Percentiles rank a stretch among this genome's conserved stretches.
These are phyloP conservation scores for Bipolaris bicolor DNA, from an alignment of 2,329 filamentous ascomycete species.

Conservation along the genomic window DNA sequence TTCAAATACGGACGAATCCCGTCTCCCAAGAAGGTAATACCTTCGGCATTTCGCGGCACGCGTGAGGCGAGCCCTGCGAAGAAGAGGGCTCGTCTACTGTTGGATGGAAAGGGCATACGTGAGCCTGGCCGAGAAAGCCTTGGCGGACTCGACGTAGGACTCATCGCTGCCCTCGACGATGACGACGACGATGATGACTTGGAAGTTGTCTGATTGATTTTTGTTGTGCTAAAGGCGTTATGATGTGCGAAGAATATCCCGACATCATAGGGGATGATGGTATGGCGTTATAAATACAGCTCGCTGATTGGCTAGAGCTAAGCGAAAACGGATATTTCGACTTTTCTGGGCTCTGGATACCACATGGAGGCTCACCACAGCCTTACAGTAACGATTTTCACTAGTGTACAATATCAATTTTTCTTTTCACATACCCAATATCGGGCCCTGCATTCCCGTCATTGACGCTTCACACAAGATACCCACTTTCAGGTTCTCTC, in stretches of 20 bases:
- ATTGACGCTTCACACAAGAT: not conserved
- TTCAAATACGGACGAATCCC: constrained; percentile 50
- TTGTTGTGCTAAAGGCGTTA: constrained; percentile 6
- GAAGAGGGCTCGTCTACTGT: constrained; percentile 56
- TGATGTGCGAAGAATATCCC: constrained; percentile 6
- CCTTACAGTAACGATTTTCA: constrained; percentile 27
- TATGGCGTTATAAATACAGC: constrained; percentile 27
- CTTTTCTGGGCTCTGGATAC: constrained; percentile 26
- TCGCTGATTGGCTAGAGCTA: constrained; percentile 40
- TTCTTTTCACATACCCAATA: constrained; percentile 2
- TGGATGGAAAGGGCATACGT: constrained; percentile 57
- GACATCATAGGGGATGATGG: constrained; percentile 3
- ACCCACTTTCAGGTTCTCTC: not conserved
- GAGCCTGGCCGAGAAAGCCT: constrained; percentile 57
- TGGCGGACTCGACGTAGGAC: constrained; percentile 43
- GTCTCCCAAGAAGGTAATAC: constrained; percentile 40
- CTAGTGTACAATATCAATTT: constrained; percentile 21
- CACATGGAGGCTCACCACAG: constrained; percentile 12
- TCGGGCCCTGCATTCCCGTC: not conserved
- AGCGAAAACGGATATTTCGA: constrained; percentile 37
- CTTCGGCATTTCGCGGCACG: constrained; percentile 35
- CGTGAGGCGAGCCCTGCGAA: constrained; percentile 50
- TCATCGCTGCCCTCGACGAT: constrained; percentile 49
- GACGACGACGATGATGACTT: constrained; percentile 55
- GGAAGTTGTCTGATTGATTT: constrained; percentile 52